phyloP scores from a whole-genome alignment of 106 monocot genomes.

The Xerophyta viscosa region DNA sequence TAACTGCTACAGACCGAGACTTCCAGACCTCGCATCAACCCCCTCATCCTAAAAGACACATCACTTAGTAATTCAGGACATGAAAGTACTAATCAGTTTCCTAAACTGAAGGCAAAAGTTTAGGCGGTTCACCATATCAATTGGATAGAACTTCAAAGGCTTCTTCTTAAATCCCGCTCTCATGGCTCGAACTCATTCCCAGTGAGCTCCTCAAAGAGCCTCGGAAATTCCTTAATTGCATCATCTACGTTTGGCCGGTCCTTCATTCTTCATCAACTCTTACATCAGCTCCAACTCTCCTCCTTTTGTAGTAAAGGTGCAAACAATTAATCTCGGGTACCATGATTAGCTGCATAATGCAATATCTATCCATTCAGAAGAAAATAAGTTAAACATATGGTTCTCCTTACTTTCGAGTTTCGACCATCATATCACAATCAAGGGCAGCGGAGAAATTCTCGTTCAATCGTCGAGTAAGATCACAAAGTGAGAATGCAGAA shows the following conservation, averaged over 20 bases:
- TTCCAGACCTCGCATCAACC: slow-evolving; percentile 51
- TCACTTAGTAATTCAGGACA: not conserved
- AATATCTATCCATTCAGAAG: slow-evolving; percentile 23
- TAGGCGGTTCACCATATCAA: slow-evolving; percentile 67
- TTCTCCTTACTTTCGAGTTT: no score
- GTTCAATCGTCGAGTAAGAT: slow-evolving; percentile 37
- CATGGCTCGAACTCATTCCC: slow-evolving; percentile 64
- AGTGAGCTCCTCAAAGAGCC: slow-evolving; percentile 43
- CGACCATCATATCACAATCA: no score
- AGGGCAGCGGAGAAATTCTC: slow-evolving; percentile 24
- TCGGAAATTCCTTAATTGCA: slow-evolving; percentile 48
- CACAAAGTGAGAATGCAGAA: slow-evolving; percentile 58
- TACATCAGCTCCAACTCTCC: slow-evolving; percentile 45
- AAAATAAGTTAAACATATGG: not conserved
- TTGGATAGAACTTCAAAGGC: slow-evolving; percentile 50
- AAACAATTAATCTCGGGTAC: slow-evolving; percentile 38
- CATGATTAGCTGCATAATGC: slow-evolving; percentile 56
- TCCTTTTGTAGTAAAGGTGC: slow-evolving; percentile 68
- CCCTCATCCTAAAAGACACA: slow-evolving; percentile 45
- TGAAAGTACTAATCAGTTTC: not conserved
- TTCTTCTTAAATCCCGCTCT: slow-evolving; percentile 69
- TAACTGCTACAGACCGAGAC: slow-evolving; percentile 37
- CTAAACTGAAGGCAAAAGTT: not conserved
- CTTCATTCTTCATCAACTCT: slow-evolving; percentile 60
- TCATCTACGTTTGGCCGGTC: slow-evolving; percentile 28